phyloP scores from a whole-genome alignment of 1,284 basidiomycete species.

The Coniferiporia weirii region DNA sequence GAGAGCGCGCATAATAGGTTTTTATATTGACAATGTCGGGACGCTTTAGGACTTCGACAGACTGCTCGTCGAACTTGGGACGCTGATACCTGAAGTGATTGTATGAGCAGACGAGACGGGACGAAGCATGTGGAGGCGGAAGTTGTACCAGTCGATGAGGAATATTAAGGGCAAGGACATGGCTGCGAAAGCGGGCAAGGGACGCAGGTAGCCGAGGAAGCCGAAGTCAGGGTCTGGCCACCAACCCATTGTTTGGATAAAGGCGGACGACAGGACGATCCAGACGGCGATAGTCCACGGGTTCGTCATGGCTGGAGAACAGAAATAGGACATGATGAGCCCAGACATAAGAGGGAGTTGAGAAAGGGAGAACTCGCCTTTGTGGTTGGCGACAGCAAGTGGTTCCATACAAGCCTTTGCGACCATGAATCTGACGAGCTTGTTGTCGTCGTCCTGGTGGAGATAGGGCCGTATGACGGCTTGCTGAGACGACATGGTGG shows the following conservation, averaged over 20 bases:
- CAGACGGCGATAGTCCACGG: slow-evolving; percentile 56
- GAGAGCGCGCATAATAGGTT: slow-evolving; percentile 54
- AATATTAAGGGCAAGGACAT: slow-evolving; percentile 62
- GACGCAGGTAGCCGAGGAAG: slow-evolving; percentile 46
- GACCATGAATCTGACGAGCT: slow-evolving; percentile 57
- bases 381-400: slow-evolving; percentile 63
- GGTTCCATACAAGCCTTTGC: slow-evolving; percentile 68
- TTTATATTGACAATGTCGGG: slow-evolving; percentile 52
- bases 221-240: slow-evolving; percentile 49
- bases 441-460: slow-evolving; percentile 40
- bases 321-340: background rate
- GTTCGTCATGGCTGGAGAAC: slow-evolving; percentile 30
- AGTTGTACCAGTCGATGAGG: slow-evolving; percentile 59
- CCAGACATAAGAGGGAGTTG: background rate
- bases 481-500: slow-evolving; percentile 1
- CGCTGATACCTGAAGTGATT: slow-evolving; percentile 55
- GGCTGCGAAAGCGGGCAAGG: slow-evolving; percentile 61
- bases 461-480: slow-evolving; percentile 10
- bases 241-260: slow-evolving; percentile 60
- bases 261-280: slow-evolving; percentile 50
- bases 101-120: background rate
- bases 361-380: slow-evolving; percentile 29
- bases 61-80: slow-evolving; percentile 55
- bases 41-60: slow-evolving; percentile 48
- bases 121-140: background rate